Evolutionary conservation across 108 stramenopile genomes (phyloP).

Genomic region (Tribonema minus): DNA sequence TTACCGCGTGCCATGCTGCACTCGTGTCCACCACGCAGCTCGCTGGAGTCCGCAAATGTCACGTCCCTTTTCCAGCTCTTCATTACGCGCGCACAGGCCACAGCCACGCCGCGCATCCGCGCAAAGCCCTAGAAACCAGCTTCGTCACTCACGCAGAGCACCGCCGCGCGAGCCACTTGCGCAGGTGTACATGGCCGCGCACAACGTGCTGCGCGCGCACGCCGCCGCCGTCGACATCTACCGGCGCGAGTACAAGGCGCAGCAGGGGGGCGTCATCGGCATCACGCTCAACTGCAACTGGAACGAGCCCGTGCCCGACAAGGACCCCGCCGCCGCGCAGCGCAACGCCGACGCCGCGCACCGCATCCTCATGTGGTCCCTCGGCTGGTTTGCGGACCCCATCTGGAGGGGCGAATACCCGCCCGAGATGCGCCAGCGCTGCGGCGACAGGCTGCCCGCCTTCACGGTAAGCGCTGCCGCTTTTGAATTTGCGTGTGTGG

Average conservation of each 20-base stretch:
- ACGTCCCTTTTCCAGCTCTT: too few relatives aligned
- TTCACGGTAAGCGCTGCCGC: constrained; percentile 65
- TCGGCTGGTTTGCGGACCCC: constrained; percentile 59
- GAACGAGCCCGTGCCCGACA: constrained; percentile 52
- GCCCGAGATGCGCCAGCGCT: constrained; percentile 59
- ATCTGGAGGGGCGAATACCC: constrained; percentile 72
- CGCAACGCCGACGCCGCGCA: constrained; percentile 63
- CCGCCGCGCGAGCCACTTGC: too few relatives aligned
- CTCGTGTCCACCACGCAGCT: too few relatives aligned
- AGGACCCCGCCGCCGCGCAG: constrained; percentile 9
- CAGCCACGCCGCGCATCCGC: too few relatives aligned
- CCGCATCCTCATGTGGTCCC: constrained; percentile 75
- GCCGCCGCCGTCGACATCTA: constrained; percentile 72
- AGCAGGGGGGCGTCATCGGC: constrained; percentile 67
- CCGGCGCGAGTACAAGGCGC: constrained; percentile 55
- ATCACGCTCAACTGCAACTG: constrained; percentile 77
- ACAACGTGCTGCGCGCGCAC: constrained; percentile 77
- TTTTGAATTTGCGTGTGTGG: too few relatives aligned
- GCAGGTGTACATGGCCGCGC: constrained; percentile 70
- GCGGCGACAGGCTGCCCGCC: constrained; percentile 62
- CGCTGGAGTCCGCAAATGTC: too few relatives aligned
- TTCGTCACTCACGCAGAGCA: too few relatives aligned
- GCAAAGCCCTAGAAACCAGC: too few relatives aligned
- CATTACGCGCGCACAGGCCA: too few relatives aligned
- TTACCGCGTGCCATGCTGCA: too few relatives aligned